Evolutionary conservation across 306 rosid genomes (phyloP).

Genomic region (Pyrus pyrifolia): DNA sequence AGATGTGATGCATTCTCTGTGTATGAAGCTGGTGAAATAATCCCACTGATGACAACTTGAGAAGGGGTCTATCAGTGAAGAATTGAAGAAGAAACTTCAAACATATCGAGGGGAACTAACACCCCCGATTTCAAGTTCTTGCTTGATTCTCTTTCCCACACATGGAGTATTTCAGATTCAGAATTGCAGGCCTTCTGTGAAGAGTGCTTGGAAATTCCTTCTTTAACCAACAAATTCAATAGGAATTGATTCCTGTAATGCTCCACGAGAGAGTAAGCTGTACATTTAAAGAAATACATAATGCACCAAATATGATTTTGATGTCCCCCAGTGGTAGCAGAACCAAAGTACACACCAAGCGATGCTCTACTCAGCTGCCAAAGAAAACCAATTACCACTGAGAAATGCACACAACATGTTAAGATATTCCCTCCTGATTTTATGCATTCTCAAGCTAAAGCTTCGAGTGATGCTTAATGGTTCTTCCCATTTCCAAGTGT

Average conservation of each 20-base stretch:
- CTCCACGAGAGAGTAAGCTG: slow-evolving; percentile 35
- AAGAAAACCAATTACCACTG: slow-evolving; percentile 6
- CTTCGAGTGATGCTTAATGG: slow-evolving; percentile 25
- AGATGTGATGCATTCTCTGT: background rate
- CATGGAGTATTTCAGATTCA: slow-evolving; percentile 10
- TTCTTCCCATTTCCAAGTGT: slow-evolving; percentile 74
- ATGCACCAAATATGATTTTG: slow-evolving; percentile 22
- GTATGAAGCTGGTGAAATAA: background rate
- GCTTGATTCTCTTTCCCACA: slow-evolving; percentile 16
- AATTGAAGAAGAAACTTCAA: slow-evolving; percentile 1
- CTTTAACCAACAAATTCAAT: slow-evolving; percentile 27
- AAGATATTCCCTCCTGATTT: slow-evolving; percentile 9
- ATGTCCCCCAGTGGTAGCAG: slow-evolving; percentile 27
- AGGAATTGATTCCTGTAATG: slow-evolving; percentile 28
- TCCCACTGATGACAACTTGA: background rate
- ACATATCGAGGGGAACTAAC: slow-evolving; percentile 7
- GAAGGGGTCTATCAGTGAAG: slow-evolving; percentile 5
- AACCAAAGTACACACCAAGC: slow-evolving; percentile 22
- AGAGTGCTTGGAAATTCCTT: slow-evolving; percentile 28
- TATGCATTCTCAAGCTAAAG: slow-evolving; percentile 16
- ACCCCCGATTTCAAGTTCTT: background rate
- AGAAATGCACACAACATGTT: slow-evolving; percentile 11
- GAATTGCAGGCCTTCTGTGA: slow-evolving; percentile 10
- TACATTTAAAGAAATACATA: slow-evolving; percentile 35
- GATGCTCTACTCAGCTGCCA: slow-evolving; percentile 13